A percentile compares a stretch with the other conserved stretches of the same genome.
These are phyloP conservation scores for Hylodesmum podocarpum DNA, from an alignment of 306 rosid species.

Conservation along the genomic window DNA sequence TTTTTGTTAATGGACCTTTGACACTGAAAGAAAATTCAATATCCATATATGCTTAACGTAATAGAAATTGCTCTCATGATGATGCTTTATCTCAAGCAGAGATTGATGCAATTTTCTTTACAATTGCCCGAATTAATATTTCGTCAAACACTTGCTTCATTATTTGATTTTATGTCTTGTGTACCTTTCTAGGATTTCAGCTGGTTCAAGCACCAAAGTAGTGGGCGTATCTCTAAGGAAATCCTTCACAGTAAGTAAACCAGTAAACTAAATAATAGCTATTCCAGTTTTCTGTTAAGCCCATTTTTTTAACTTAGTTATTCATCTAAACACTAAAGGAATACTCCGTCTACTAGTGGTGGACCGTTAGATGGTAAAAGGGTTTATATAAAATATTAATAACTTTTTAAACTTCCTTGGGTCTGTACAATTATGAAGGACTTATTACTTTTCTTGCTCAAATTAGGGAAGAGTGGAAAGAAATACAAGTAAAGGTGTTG, in stretches of 20 bases:
- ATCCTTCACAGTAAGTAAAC: slow-evolving; percentile 57
- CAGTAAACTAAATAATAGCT: neutral
- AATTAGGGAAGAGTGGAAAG: slow-evolving; percentile 49
- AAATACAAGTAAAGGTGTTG: slow-evolving; percentile 34
- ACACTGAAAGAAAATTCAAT: neutral
- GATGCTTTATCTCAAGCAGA: neutral
- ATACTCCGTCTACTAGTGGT: neutral
- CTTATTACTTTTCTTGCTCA: slow-evolving; percentile 25
- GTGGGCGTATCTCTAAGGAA: slow-evolving; percentile 47
- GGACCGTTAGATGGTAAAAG: neutral
- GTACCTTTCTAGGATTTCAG: slow-evolving; percentile 47
- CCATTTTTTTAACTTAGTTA: neutral
- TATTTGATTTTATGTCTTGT: slow-evolving; percentile 17
- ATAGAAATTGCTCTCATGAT: neutral
- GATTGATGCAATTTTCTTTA: neutral
- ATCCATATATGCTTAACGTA: neutral
- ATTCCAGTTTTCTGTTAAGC: neutral
- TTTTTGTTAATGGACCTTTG: neutral
- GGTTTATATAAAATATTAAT: neutral
- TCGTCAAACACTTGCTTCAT: slow-evolving; percentile 3
- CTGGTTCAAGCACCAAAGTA: slow-evolving; percentile 45
- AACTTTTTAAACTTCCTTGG: slow-evolving; percentile 8
- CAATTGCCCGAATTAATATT: slow-evolving; percentile 10
- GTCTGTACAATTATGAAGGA: neutral
- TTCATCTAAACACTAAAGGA: slow-evolving; percentile 1